A percentile compares a stretch with the other conserved stretches of the same genome.
These are phyloP conservation scores for Centaurea solstitialis DNA, from an alignment of 129 eudicot genomes.

Conservation along the genomic window DNA sequence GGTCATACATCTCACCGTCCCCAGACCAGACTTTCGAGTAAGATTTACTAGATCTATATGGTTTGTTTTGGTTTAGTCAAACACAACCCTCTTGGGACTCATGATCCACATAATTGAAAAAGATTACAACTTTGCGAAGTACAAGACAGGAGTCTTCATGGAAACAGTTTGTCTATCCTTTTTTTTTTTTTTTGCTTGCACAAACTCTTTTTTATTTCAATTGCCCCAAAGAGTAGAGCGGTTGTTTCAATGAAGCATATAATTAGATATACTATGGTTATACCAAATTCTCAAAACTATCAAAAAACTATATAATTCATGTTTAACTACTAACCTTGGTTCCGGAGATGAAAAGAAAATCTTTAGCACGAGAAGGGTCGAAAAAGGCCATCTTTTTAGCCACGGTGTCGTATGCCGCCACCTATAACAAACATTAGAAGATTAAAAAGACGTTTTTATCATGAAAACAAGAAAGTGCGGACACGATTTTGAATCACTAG, in stretches of 20 bases:
- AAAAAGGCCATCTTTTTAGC: constrained; percentile 81
- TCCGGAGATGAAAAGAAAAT: constrained; percentile 86
- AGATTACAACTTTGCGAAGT: too few relatives aligned
- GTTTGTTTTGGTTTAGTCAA: too few relatives aligned
- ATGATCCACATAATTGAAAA: too few relatives aligned
- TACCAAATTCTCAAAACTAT: background rate
- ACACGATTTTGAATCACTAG: background rate
- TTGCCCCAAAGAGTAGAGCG: background rate
- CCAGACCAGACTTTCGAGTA: too few relatives aligned
- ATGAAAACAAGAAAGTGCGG: constrained; percentile 1
- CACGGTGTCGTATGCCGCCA: constrained; percentile 84
- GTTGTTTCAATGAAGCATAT: background rate
- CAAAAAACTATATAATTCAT: background rate
- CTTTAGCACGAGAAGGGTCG: constrained; percentile 82
- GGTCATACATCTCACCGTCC: too few relatives aligned
- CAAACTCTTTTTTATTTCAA: background rate
- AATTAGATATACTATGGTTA: background rate
- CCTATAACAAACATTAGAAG: constrained; percentile 35
- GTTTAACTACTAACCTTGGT: constrained; percentile 63
- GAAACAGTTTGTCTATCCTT: too few relatives aligned
- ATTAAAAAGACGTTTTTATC: background rate
- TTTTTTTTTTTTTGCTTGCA: background rate
- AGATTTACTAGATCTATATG: too few relatives aligned
- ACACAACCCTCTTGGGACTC: too few relatives aligned
- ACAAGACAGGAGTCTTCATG: too few relatives aligned